These are phyloP conservation scores for Corymbia calophylla DNA, from an alignment of 441 rosid genomes.

Conservation along the genomic window DNA sequence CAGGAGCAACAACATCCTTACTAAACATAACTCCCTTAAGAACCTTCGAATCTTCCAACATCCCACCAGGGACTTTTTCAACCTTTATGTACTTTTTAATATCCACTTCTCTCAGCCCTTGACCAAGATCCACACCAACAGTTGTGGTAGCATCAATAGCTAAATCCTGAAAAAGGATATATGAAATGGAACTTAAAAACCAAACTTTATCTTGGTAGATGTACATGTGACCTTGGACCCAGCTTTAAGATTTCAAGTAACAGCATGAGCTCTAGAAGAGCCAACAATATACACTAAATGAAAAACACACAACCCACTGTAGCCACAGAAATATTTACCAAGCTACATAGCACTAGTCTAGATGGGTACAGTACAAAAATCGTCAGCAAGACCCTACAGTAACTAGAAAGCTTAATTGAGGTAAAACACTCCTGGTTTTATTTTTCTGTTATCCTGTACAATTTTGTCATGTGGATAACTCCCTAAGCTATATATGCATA, in stretches of 20 bases:
- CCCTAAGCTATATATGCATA: not conserved
- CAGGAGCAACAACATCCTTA: constrained; percentile 92
- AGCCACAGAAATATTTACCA: not conserved
- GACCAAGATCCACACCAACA: constrained; percentile 89
- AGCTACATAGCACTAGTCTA: not conserved
- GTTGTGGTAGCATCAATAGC: constrained; percentile 85
- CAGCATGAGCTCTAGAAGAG: not conserved
- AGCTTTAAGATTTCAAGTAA: not conserved
- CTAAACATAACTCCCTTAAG: constrained; percentile 93
- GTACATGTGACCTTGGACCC: not conserved
- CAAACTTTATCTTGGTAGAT: not conserved
- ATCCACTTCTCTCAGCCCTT: constrained; percentile 89
- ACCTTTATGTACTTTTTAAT: constrained; percentile 88
- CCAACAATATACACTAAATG: not conserved
- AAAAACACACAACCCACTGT: not conserved
- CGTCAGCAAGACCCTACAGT: not conserved
- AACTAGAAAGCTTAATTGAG: not conserved
- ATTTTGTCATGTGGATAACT: not conserved
- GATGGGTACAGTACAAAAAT: not conserved
- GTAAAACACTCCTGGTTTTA: not conserved
- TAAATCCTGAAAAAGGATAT: constrained; percentile 46
- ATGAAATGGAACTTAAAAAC: not conserved
- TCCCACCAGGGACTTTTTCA: constrained; percentile 95
- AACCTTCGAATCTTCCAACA: constrained; percentile 82
- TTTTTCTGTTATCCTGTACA: not conserved